Evolutionary conservation across 2,329 filamentous ascomycete genomes (phyloP).

Genomic region (Ascochyta rabiei): DNA sequence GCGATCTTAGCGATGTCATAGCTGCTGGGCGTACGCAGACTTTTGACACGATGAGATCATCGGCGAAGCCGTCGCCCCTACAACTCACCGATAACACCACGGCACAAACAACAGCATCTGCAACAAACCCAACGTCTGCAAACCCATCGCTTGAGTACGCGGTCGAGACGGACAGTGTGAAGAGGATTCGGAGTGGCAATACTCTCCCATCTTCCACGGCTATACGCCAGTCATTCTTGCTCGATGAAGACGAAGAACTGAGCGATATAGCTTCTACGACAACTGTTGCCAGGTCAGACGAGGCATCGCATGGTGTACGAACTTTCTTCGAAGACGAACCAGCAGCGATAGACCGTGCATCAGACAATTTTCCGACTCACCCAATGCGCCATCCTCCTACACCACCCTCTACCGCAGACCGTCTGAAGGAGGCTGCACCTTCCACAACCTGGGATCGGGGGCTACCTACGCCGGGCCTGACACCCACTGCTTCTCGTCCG

Average conservation of each 20-base stretch:
- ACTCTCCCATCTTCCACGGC: slow-evolving; percentile 47
- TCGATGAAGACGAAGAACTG: slow-evolving; percentile 61
- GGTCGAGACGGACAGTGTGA: slow-evolving; percentile 59
- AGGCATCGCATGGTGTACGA: slow-evolving; percentile 48
- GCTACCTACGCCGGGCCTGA: slow-evolving; percentile 47
- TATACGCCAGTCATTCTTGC: slow-evolving; percentile 54
- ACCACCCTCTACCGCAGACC: slow-evolving; percentile 51
- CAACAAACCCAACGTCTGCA: slow-evolving; percentile 42
- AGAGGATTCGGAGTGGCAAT: slow-evolving; percentile 53
- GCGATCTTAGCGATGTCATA: slow-evolving; percentile 55
- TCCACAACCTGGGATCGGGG: slow-evolving; percentile 44
- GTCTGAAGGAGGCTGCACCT: slow-evolving; percentile 30
- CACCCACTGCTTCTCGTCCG: slow-evolving; percentile 39
- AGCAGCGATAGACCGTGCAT: slow-evolving; percentile 40
- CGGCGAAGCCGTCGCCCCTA: slow-evolving; percentile 47
- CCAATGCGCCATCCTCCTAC: slow-evolving; percentile 50
- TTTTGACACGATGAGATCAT: slow-evolving; percentile 56
- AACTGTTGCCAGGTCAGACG: slow-evolving; percentile 54
- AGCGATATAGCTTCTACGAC: slow-evolving; percentile 62
- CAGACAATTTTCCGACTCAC: slow-evolving; percentile 36
- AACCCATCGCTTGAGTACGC: slow-evolving; percentile 59
- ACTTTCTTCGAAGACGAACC: slow-evolving; percentile 59
- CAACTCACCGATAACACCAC: slow-evolving; percentile 26
- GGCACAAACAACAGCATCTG: slow-evolving; percentile 20
- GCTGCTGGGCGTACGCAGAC: slow-evolving; percentile 25